Base-by-base conservation (phyloP, 2,329 filamentous ascomycete species). In the Nemania abortiva region DNA sequence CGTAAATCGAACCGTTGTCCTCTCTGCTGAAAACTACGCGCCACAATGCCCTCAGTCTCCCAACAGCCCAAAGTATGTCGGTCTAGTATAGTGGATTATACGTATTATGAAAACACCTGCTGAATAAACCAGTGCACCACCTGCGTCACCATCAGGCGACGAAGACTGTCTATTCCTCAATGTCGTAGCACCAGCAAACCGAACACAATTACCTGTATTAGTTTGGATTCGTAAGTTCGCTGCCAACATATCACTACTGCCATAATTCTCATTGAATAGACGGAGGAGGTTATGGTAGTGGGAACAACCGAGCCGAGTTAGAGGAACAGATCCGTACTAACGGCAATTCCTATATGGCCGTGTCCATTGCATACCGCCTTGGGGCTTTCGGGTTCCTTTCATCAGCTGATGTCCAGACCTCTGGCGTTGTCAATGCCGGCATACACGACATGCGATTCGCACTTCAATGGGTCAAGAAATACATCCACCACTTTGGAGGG, bases 401-500 rank as follows among this genome's bases (percentile, higher is more conserved):
- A 0, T 84, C 84, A 5, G 80, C 83, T 9, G 80, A 83, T 34
- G 77, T 88, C 20, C 82, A 81, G 57, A 74, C 65, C 31, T 71
- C 31, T 45, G 77, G 79, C 1, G 69, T 81, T 54, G 59, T 85
- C 2, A 87, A 88, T 69, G 83, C 81, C 1, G 86, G 84, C 2
- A 73, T 88, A 0, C 77, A 85, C 9, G 87, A 70, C 37, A 59
- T 87, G 75, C 79, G 82, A 29, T 85, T 84, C 39, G 85, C 84
- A 0, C 76, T 89, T 2, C 73, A 83, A 74, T 89, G 87, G 86
- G 83, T 88, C 1, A 81, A 86, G 65, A 77, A 81, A 22, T 77
- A 89, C 70, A 86, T 89, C 60, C 75, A 80, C 39, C 75, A 78
- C 9, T 89, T 89, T 68, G 87, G 87, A 1, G 87, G 87, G 5